Conservation (phyloP, 2,329 filamentous ascomycete genomes). For the Aspergillus neoniger region DNA sequence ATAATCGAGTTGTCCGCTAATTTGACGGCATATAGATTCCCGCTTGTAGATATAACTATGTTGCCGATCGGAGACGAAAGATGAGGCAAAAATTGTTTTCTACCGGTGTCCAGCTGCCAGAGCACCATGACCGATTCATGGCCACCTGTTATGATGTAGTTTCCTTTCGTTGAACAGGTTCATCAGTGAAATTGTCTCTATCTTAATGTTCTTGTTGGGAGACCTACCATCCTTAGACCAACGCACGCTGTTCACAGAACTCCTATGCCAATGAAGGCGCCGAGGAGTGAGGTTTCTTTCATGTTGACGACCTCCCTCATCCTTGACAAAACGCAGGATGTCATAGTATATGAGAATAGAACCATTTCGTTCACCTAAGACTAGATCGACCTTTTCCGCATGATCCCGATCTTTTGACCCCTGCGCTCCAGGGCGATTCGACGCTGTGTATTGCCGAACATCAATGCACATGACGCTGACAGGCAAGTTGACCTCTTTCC, state of each 20-base stretch:
- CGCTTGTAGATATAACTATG: slow-evolving; percentile 75
- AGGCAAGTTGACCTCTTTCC: slow-evolving; percentile 57
- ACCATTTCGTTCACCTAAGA: slow-evolving; percentile 74
- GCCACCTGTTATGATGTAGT: slow-evolving; percentile 92
- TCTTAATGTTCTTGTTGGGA: background rate
- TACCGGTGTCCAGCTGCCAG: slow-evolving; percentile 89
- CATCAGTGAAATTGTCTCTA: slow-evolving; percentile 6
- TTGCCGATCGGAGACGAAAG: slow-evolving; percentile 82
- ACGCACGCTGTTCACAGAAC: slow-evolving; percentile 78
- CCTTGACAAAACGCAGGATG: slow-evolving; percentile 59
- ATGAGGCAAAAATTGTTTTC: slow-evolving; percentile 84
- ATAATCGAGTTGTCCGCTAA: slow-evolving; percentile 91
- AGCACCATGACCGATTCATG: slow-evolving; percentile 85
- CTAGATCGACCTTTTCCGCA: slow-evolving; percentile 65
- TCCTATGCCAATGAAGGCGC: slow-evolving; percentile 88
- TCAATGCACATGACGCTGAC: slow-evolving; percentile 70
- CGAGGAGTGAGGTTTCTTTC: slow-evolving; percentile 53
- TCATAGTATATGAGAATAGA: slow-evolving; percentile 81
- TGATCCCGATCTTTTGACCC: slow-evolving; percentile 27
- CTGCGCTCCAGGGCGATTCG: slow-evolving; percentile 17
- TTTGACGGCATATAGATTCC: slow-evolving; percentile 79
- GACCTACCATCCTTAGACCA: slow-evolving; percentile 84
- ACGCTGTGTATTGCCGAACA: slow-evolving; percentile 49
- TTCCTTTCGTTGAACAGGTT: slow-evolving; percentile 59
- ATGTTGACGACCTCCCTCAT: slow-evolving; percentile 49